Evolutionary conservation across 73 alveolate species (phyloP), one percentile per base, ranked within the genome.

Genomic region (Tetrahymena thermophila): DNA sequence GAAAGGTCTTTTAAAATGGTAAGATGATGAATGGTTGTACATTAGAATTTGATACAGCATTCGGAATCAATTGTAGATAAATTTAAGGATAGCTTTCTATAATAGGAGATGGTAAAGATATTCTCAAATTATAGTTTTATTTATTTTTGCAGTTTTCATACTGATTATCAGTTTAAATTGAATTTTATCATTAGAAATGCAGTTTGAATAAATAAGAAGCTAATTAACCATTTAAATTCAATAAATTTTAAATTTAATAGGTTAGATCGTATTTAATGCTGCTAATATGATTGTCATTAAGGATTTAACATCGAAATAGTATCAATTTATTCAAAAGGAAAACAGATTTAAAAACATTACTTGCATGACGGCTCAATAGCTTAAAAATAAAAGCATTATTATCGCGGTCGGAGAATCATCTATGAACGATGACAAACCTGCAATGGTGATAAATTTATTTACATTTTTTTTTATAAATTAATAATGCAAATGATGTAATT

Each of bases 341-440:
- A 94, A 94, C 35, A 95, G 95, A 89, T 95, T 85, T 85, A 95
- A 89, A 89, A 95, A 95, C 55, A 95, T 95, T 50, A 95, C 97
- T 11, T 94, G 95, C 15, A 85, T 95, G 43, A 94, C 97, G 7
- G 97, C 97, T 10, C 93, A 94, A 44, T 43, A 43, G 34, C 89
- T 71, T 71, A 89, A 94, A 95, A 95, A 85, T 35, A 93, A 95
- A 23, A 93, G 94, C 35, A 40, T 95, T 10, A 89, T 95, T 44
- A 89, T 95, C 19, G 97, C 97, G 0, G 97, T 95, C 25, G 97
- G 95, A 21, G 97, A 95, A 89, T 43, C 84, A 38, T 93, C 94
- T 28, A 94, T 71, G 89, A 71, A 71, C 37, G 89, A 71, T 17
- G 89, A 71, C 35, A 71, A 71, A 71, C 89, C 89, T 71, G 89